phyloP scores from a whole-genome alignment of 345 rosid genomes.

The Syzygium jambos region DNA sequence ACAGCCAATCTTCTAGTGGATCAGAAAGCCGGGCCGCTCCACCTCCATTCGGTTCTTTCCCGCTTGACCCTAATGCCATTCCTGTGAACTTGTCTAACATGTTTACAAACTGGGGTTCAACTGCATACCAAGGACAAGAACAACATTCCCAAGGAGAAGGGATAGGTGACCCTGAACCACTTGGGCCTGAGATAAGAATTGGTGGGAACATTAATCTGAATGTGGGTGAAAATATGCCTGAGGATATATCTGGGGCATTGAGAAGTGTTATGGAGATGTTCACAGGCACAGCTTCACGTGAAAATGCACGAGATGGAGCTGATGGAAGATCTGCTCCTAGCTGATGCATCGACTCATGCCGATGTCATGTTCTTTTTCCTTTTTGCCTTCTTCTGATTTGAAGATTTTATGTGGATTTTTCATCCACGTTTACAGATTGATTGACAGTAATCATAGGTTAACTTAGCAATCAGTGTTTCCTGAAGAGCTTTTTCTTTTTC shows the following conservation, averaged over 20 bases:
- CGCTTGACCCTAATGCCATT: background rate
- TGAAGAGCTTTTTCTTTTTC: background rate
- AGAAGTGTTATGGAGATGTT: slow-evolving; percentile 69
- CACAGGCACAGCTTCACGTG: slow-evolving; percentile 33
- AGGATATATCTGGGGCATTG: slow-evolving; percentile 49
- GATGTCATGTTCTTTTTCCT: background rate
- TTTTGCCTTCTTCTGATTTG: background rate
- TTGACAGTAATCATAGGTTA: background rate
- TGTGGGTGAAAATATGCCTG: slow-evolving; percentile 34
- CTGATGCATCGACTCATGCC: background rate
- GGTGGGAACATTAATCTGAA: slow-evolving; percentile 35
- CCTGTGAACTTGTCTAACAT: slow-evolving; percentile 1
- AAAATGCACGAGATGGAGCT: background rate
- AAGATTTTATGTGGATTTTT: background rate
- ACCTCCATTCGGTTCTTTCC: slow-evolving; percentile 1
- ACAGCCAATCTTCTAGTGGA: slow-evolving; percentile 14
- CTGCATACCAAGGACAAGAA: slow-evolving; percentile 17
- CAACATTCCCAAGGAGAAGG: slow-evolving; percentile 26
- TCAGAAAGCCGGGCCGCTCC: background rate
- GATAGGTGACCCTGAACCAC: slow-evolving; percentile 5
- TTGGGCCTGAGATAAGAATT: slow-evolving; percentile 25
- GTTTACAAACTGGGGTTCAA: slow-evolving; percentile 5
- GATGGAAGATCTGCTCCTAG: background rate
- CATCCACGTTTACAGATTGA: background rate
- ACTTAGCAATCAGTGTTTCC: background rate